Evolutionary conservation across 2,329 filamentous ascomycete species (phyloP).

Genomic region (Graphium sp.): DNA sequence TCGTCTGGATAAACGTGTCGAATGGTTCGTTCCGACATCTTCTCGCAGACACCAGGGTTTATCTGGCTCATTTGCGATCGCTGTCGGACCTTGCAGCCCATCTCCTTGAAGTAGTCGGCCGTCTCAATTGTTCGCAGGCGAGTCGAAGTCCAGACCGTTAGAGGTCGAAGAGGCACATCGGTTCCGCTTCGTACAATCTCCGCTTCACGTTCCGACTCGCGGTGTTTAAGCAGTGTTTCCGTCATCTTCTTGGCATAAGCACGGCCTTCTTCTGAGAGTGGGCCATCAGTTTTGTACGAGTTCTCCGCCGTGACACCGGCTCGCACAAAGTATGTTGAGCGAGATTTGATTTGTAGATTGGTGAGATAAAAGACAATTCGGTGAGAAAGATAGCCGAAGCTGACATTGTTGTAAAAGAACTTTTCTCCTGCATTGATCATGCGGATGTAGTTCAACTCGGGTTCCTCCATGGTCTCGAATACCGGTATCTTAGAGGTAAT

Average conservation of each 20-base stretch:
- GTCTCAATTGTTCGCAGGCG: slow-evolving; percentile 83
- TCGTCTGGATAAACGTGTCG: slow-evolving; percentile 75
- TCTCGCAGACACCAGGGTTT: slow-evolving; percentile 91
- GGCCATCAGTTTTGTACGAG: slow-evolving; percentile 80
- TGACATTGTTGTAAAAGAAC: slow-evolving; percentile 91
- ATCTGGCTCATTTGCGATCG: slow-evolving; percentile 94
- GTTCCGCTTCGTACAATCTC: slow-evolving; percentile 51
- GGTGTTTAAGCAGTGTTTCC: slow-evolving; percentile 65
- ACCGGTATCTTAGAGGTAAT: slow-evolving; percentile 88
- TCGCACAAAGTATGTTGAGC: slow-evolving; percentile 83
- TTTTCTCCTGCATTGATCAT: slow-evolving; percentile 96
- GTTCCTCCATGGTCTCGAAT: slow-evolving; percentile 92
- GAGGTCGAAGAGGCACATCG: slow-evolving; percentile 54
- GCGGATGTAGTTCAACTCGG: slow-evolving; percentile 92
- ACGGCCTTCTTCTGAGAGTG: slow-evolving; percentile 62
- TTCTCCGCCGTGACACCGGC: slow-evolving; percentile 78
- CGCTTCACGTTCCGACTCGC: slow-evolving; percentile 61
- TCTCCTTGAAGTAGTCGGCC: slow-evolving; percentile 59
- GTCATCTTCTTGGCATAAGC: slow-evolving; percentile 78
- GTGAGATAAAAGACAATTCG: slow-evolving; percentile 97
- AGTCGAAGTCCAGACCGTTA: slow-evolving; percentile 92
- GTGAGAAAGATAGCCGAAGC: slow-evolving; percentile 91
- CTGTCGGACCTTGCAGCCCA: slow-evolving; percentile 75
- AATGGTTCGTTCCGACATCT: slow-evolving; percentile 72
- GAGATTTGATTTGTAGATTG: slow-evolving; percentile 90